phyloP scores from a whole-genome alignment of 108 stramenopile species.

The Cyclotella sp. region DNA sequence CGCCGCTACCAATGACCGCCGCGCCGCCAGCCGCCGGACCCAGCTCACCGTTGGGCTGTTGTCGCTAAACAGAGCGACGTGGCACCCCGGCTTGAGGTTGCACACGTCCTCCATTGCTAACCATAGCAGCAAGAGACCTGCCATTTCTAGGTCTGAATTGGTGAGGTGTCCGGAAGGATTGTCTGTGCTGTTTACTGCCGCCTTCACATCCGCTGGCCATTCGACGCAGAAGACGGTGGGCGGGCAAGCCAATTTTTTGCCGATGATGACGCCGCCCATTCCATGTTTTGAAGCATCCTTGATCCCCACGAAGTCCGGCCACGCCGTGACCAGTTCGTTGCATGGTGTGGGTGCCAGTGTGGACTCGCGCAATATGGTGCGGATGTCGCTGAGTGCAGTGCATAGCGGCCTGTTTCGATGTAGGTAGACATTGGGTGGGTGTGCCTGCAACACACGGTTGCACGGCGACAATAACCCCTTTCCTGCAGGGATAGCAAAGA shows the following conservation, averaged over 20 bases:
- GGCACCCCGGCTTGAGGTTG: background rate
- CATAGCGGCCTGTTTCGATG: background rate
- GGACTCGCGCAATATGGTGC: slow-evolving; percentile 1
- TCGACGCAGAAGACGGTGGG: slow-evolving; percentile 19
- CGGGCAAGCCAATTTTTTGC: background rate
- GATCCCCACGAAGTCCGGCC: slow-evolving; percentile 23
- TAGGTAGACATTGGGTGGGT: background rate
- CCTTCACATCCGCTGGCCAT: slow-evolving; percentile 33
- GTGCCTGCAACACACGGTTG: slow-evolving; percentile 1
- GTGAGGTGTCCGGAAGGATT: slow-evolving; percentile 36
- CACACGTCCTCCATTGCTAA: slow-evolving; percentile 23
- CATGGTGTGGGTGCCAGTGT: slow-evolving; percentile 3
- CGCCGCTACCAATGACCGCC: background rate
- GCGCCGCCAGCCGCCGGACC: slow-evolving; percentile 6
- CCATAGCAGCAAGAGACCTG: slow-evolving; percentile 22
- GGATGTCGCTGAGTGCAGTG: background rate
- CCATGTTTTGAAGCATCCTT: slow-evolving; percentile 31
- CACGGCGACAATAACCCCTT: slow-evolving; percentile 5
- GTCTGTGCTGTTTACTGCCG: slow-evolving; percentile 13
- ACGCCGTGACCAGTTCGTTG: background rate
- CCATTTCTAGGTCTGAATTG: slow-evolving; percentile 50
- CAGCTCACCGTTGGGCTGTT: slow-evolving; percentile 22
- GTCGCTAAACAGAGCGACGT: slow-evolving; percentile 20
- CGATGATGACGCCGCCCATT: slow-evolving; percentile 37
- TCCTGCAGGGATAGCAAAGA: slow-evolving; percentile 17